These are phyloP conservation scores for Cetraspora pellucida DNA, from an alignment of 192 early-diverging fungal species.

Conservation along the genomic window DNA sequence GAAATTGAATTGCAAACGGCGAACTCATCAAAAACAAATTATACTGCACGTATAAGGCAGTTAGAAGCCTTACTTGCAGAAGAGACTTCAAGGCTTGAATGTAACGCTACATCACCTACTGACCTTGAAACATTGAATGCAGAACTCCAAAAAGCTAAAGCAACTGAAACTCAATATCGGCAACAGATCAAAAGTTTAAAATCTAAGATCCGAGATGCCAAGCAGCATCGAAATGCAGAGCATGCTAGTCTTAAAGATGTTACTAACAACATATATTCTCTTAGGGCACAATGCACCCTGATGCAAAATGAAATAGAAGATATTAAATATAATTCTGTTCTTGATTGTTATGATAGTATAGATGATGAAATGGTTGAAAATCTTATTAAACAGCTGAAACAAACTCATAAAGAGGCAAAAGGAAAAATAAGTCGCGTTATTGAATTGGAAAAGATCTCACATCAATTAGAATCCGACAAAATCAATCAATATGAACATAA, in stretches of 20 bases:
- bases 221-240: background rate
- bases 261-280: background rate
- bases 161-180: background rate
- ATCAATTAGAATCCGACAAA: slow-evolving; percentile 28
- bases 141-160: slow-evolving; percentile 3
- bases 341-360: slow-evolving; percentile 4
- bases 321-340: background rate
- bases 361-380: slow-evolving; percentile 11
- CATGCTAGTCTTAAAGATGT: slow-evolving; percentile 2
- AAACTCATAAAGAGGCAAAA: slow-evolving; percentile 5
- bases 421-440: slow-evolving; percentile 1
- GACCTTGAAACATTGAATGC: background rate
- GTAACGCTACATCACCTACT: background rate
- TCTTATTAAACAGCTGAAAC: background rate
- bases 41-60: background rate
- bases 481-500: background rate
- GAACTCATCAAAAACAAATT: background rate
- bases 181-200: background rate
- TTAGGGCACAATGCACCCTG: slow-evolving; percentile 3
- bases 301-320: slow-evolving; percentile 24
- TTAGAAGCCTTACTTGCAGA: slow-evolving; percentile 3
- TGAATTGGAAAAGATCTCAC: slow-evolving; percentile 18
- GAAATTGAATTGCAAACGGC: background rate
- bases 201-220: background rate
- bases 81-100: background rate